Conservation (phyloP, 169 alveolate species). For the Plasmodium ovale region DNA sequence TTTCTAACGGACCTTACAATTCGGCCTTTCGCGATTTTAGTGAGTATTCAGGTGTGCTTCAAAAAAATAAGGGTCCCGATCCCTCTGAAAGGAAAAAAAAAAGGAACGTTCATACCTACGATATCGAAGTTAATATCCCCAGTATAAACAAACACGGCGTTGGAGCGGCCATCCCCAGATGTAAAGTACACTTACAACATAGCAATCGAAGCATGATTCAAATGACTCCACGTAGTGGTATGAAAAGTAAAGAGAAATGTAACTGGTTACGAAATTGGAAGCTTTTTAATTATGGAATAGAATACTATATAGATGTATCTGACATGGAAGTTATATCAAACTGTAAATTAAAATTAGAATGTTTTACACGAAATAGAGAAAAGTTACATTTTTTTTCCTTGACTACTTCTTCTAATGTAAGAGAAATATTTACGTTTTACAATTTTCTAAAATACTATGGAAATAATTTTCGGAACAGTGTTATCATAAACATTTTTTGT, state of each 20-base stretch:
- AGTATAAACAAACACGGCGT: neutral
- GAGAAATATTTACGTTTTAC: slow-evolving; percentile 61
- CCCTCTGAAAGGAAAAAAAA: neutral
- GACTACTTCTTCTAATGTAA: slow-evolving; percentile 25
- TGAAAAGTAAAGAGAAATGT: neutral
- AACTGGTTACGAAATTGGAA: neutral
- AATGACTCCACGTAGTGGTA: neutral
- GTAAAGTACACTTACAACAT: neutral
- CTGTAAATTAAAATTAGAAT: slow-evolving; percentile 29
- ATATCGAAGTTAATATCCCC: neutral
- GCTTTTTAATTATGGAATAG: slow-evolving; percentile 56
- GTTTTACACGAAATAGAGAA: slow-evolving; percentile 14
- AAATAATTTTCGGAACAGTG: neutral
- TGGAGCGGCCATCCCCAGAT: neutral
- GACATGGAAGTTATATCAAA: slow-evolving; percentile 51
- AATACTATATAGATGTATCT: slow-evolving; percentile 61
- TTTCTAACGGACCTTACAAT: slow-evolving; percentile 48
- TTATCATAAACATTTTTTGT: slow-evolving; percentile 35
- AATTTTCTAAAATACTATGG: slow-evolving; percentile 17
- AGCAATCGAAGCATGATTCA: neutral
- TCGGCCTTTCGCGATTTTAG: slow-evolving; percentile 52
- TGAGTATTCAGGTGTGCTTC: slow-evolving; percentile 58
- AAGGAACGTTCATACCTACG: too few relatives aligned
- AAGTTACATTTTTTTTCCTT: slow-evolving; percentile 41
- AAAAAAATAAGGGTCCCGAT: neutral